phyloP scores from a whole-genome alignment of 345 rosid genomes.

The Bruguiera parviflora region DNA sequence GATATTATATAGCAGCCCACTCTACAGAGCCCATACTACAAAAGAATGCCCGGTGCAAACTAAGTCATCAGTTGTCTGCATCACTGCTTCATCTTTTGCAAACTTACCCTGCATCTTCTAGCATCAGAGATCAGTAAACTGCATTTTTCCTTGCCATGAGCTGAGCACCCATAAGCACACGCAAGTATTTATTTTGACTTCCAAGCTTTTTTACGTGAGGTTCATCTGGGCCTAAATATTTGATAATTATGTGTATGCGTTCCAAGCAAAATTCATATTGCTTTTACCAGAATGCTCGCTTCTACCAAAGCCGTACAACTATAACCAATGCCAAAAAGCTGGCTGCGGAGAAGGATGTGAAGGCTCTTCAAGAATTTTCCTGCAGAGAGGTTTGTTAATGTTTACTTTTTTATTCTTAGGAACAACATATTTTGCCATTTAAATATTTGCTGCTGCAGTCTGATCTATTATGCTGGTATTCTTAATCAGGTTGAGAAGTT shows the following conservation, averaged over 20 bases:
- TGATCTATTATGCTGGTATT: slow-evolving; percentile 16
- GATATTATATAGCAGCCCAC: no score
- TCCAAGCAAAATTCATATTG: neutral
- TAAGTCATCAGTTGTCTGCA: no score
- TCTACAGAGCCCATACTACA: no score
- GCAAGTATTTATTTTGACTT: no score
- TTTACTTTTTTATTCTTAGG: slow-evolving; percentile 2
- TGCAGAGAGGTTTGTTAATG: slow-evolving; percentile 46
- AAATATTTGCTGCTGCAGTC: slow-evolving; percentile 4
- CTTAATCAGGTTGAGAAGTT: slow-evolving; percentile 68
- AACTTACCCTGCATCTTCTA: no score
- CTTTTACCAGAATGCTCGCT: slow-evolving; percentile 48
- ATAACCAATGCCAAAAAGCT: slow-evolving; percentile 55
- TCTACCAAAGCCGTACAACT: slow-evolving; percentile 40
- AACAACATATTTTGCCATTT: neutral
- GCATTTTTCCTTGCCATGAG: no score
- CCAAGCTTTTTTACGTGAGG: neutral
- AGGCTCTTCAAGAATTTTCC: slow-evolving; percentile 50
- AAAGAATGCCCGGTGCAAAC: no score
- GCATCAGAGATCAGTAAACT: no score
- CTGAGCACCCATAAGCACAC: no score
- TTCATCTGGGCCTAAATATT: neutral
- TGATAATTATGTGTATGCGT: neutral
- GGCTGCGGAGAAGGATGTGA: slow-evolving; percentile 55
- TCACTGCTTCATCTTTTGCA: no score